Base-by-base conservation (phyloP, 371 early-diverging fungal species). In the Amoeboaphelidium protococcarum region DNA sequence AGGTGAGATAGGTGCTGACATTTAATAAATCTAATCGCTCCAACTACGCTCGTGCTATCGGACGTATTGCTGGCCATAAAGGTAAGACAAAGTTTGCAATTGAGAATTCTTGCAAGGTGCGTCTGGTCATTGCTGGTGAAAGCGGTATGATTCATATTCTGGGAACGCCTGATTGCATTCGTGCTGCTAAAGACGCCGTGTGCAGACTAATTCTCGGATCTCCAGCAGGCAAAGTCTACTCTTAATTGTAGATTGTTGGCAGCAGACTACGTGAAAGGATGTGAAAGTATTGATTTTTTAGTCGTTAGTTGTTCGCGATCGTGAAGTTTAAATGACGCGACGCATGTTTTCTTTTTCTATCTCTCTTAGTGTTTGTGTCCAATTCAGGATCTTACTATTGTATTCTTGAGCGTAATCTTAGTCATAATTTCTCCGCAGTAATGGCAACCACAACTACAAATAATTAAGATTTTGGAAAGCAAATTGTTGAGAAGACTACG, bases 61-160 rank as follows among this genome's bases (percentile, higher is more conserved):
- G 99, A 54, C 85, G 99, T 61, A 83, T 99, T 57, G 95, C 96
- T 37, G 99, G 99, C 48, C 82, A 86, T 64, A 84, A 94, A 54
- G 99, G 99, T 45, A 92, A 90, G 63, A 94, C 92, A 16, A 86
- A 86, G 59, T 85, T 78, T 51, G 82, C 92, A 13, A 96, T 99
- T 49, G 92, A 94, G 61, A 84, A 96, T 58, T 80, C 95, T 25
- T 80, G 86, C 47, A 82, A 87, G 59, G 95, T 96, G 10, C 75
- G 97, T 51, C 83, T 98, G 47, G 89, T 96, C 19, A 71, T 99
- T 52, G 95, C 94, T 2, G 97, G 97, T 65, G 76, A 89, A 64
- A n/a, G n/a, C n/a, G n/a, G n/a, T n/a, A 87, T 84, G 66, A 83
- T 99, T 48, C 89, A 90, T 58, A 80, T 99, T 50, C 69, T 99